Conservation (phyloP, 805 yeast genomes). For the Barnettozyma californica region DNA sequence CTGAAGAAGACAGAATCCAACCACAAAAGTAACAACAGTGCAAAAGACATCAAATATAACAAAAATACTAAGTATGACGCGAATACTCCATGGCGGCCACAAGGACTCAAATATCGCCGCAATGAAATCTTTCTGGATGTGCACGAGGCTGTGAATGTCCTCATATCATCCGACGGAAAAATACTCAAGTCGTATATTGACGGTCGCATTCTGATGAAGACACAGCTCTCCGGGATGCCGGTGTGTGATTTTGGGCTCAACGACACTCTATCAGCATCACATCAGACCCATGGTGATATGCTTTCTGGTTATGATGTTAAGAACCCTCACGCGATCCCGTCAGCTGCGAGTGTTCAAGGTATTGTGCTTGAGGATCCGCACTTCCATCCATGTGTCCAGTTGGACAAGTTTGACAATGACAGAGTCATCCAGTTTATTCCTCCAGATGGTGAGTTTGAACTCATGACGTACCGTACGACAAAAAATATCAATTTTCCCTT, state of each 20-base stretch:
- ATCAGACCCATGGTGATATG: conserved; percentile 21
- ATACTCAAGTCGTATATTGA: conserved; percentile 67
- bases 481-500: conserved; percentile 69
- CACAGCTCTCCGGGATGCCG: conserved; percentile 79
- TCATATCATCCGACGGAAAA: conserved; percentile 61
- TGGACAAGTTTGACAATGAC: conserved; percentile 61
- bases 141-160: conserved; percentile 65
- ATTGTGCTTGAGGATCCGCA: conserved; percentile 70
- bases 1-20: background rate
- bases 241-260: conserved; percentile 75
- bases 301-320: conserved; percentile 25
- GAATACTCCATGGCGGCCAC: conserved; percentile 57
- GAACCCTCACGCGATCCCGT: conserved; percentile 28
- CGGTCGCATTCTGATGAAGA: conserved; percentile 65
- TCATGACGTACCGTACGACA: conserved; percentile 64
- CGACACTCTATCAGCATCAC: conserved; percentile 36
- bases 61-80: conserved; percentile 6
- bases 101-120: conserved; percentile 69
- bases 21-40: background rate
- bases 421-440: conserved; percentile 69
- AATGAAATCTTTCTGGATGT: conserved; percentile 78
- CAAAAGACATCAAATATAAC: background rate
- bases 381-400: conserved; percentile 81
- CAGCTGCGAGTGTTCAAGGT: conserved; percentile 16
- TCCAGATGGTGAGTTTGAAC: conserved; percentile 83